phyloP scores from a whole-genome alignment of 805 yeast genomes.

The Schizosaccharomyces lindneri region DNA sequence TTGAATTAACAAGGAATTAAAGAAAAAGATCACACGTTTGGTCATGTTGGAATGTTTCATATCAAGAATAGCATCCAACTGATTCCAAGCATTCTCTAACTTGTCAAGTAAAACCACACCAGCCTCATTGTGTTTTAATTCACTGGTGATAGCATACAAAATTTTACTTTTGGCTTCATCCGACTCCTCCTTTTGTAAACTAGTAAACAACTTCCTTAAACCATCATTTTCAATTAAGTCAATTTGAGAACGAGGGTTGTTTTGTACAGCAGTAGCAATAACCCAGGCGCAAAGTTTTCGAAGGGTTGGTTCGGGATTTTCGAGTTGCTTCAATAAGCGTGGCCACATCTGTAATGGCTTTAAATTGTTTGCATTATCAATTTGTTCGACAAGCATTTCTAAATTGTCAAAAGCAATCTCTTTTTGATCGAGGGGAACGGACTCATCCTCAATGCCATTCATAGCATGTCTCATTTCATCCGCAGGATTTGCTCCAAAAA shows the following conservation, averaged over 20 bases:
- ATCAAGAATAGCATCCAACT: constrained; percentile 1
- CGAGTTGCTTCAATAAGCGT: constrained; percentile 30
- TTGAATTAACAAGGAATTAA: not conserved
- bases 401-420: constrained; percentile 66
- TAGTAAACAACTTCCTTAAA: constrained; percentile 12
- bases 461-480: constrained; percentile 63
- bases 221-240: constrained; percentile 10
- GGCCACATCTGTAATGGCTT: constrained; percentile 68
- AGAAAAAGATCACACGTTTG: not conserved
- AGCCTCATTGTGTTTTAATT: constrained; percentile 39
- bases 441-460: constrained; percentile 29
- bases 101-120: constrained; percentile 32
- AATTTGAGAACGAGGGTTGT: constrained; percentile 52
- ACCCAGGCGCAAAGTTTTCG: constrained; percentile 41
- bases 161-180: constrained; percentile 31
- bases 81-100: constrained; percentile 33
- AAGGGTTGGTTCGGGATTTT: constrained; percentile 21
- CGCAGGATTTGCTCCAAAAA: constrained; percentile 72
- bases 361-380: constrained; percentile 85
- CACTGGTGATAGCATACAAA: constrained; percentile 50
- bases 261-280: constrained; percentile 80
- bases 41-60: too few relatives aligned
- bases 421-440: constrained; percentile 36
- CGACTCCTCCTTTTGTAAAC: constrained; percentile 10
- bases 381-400: constrained; percentile 76